A percentile compares a stretch with the other conserved stretches of the same genome.
Conservation (phyloP, 352 stramenopile genomes). For the Pythium coloratum region DNA sequence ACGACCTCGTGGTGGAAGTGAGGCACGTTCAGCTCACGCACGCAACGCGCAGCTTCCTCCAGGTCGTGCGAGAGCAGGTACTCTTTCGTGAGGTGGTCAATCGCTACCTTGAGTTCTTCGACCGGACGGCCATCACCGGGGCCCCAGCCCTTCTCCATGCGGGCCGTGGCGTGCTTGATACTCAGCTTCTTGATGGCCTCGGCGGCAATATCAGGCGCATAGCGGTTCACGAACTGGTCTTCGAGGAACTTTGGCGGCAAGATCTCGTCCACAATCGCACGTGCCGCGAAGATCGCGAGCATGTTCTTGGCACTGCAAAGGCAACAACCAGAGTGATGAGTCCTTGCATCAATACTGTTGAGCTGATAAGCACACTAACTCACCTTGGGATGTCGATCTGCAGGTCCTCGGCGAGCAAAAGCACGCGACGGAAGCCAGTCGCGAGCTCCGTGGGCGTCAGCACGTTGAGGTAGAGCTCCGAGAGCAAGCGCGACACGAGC, state of each 20-base stretch:
- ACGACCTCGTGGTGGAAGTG: conserved; percentile 98
- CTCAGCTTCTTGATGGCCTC: conserved; percentile 96
- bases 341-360: background rate
- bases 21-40: conserved; percentile 93
- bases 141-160: conserved; percentile 97
- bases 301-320: conserved; percentile 77
- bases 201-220: conserved; percentile 94
- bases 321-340: background rate
- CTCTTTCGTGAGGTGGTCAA: conserved; percentile 96
- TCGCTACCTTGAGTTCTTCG: conserved; percentile 92
- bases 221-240: conserved; percentile 93
- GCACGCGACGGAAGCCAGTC: conserved; percentile 95
- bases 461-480: conserved; percentile 90
- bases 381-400: conserved; percentile 93
- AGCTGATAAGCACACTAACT: conserved; percentile 5
- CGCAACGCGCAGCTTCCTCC: conserved; percentile 92
- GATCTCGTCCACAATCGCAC: conserved; percentile 98
- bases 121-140: conserved; percentile 91
- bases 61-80: conserved; percentile 94
- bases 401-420: conserved; percentile 96
- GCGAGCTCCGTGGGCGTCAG: conserved; percentile 75
- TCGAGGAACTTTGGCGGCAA: conserved; percentile 97
- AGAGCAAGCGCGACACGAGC: conserved; percentile 91
- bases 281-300: conserved; percentile 96
- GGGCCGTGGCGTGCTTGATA: conserved; percentile 94